Conservation (phyloP, 1,139 yeast species). For the Blastobotrys illinoisensis region DNA sequence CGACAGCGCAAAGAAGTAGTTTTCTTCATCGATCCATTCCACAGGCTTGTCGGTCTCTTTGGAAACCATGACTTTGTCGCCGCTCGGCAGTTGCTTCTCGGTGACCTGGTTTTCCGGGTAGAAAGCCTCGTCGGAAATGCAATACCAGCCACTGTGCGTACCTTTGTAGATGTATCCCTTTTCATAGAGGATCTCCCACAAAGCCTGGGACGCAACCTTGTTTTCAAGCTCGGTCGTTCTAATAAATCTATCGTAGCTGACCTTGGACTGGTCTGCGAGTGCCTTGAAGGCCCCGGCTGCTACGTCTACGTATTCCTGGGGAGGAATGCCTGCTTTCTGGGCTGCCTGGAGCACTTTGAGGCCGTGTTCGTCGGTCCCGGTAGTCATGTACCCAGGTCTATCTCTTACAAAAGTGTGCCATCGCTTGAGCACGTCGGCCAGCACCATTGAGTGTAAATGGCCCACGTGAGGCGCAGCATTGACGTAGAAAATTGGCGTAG, state of each 20-base stretch:
- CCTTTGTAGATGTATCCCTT: constrained; percentile 76
- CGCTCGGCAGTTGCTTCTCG: constrained; percentile 41
- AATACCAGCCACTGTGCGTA: constrained; percentile 89
- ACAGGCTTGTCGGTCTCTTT: constrained; percentile 77
- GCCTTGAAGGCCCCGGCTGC: constrained; percentile 58
- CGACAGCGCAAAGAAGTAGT: constrained; percentile 78
- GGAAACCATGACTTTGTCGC: constrained; percentile 46
- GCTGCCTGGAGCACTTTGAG: constrained; percentile 79
- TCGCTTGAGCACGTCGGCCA: constrained; percentile 71
- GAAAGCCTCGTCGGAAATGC: constrained; percentile 89
- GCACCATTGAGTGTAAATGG: constrained; percentile 80
- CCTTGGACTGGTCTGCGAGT: constrained; percentile 52
- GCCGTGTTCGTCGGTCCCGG: constrained; percentile 99
- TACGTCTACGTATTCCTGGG: constrained; percentile 67
- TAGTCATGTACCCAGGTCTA: constrained; percentile 50
- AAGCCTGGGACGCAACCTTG: constrained; percentile 50
- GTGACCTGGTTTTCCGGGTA: constrained; percentile 73
- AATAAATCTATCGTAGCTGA: constrained; percentile 70
- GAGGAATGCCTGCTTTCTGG: constrained; percentile 48
- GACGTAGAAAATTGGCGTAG: constrained; percentile 94
- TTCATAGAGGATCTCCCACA: constrained; percentile 61
- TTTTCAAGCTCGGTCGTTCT: constrained; percentile 90
- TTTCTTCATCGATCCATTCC: constrained; percentile 67
- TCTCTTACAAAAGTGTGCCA: constrained; percentile 56
- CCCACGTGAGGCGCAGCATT: constrained; percentile 96